Conservation (phyloP, 1,284 basidiomycete species). For the Ganoderma meredithae region DNA sequence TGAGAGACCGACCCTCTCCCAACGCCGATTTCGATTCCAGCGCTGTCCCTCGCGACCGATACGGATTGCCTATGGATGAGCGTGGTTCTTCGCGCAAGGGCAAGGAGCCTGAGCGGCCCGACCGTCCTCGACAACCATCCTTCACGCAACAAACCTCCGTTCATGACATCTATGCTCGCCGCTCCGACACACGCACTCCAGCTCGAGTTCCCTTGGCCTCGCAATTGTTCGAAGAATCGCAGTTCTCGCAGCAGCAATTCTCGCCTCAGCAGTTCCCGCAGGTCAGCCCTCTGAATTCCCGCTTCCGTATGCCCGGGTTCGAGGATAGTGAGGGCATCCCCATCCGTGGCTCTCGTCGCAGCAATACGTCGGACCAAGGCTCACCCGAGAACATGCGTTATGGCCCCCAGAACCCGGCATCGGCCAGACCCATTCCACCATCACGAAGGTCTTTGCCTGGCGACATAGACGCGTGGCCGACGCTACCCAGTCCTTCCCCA, state of each 20-base stretch:
- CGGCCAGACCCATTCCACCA: slow-evolving; percentile 30
- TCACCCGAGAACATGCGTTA: slow-evolving; percentile 36
- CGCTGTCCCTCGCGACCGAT: slow-evolving; percentile 27
- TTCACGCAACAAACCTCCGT: slow-evolving; percentile 21
- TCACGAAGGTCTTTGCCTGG: slow-evolving; percentile 33
- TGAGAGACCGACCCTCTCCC: slow-evolving; percentile 24
- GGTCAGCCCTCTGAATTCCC: slow-evolving; percentile 16
- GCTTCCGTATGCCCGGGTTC: slow-evolving; percentile 14
- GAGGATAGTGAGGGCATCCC: slow-evolving; percentile 32
- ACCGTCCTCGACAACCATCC: slow-evolving; percentile 23
- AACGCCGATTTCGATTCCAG: slow-evolving; percentile 23
- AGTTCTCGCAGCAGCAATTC: slow-evolving; percentile 20
- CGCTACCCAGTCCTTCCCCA: slow-evolving; percentile 25
- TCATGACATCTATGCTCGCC: slow-evolving; percentile 29
- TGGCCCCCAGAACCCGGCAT: slow-evolving; percentile 24
- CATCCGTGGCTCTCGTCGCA: slow-evolving; percentile 27
- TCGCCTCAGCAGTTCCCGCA: slow-evolving; percentile 19
- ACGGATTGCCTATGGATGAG: slow-evolving; percentile 23
- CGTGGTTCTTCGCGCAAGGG: slow-evolving; percentile 26
- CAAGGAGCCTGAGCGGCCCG: slow-evolving; percentile 27
- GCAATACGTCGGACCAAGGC: slow-evolving; percentile 30
- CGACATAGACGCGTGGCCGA: slow-evolving; percentile 27
- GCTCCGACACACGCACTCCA: slow-evolving; percentile 25
- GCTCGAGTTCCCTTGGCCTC: slow-evolving; percentile 19
- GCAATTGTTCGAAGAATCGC: slow-evolving; percentile 23